phyloP scores from a whole-genome alignment of 2,329 filamentous ascomycete species.

The Pyricularia grisea region DNA sequence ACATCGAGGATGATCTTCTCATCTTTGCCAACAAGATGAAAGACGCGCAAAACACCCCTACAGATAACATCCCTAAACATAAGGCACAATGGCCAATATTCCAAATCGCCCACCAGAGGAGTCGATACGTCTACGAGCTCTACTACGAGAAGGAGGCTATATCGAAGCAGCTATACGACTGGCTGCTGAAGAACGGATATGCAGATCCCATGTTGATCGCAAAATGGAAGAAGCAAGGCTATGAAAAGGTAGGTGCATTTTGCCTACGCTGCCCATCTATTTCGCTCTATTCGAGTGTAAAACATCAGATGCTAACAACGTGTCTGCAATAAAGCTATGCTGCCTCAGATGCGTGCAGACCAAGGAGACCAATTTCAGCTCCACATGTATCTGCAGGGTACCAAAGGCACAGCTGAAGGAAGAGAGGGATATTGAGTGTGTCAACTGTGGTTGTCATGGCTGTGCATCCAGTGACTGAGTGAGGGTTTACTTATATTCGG shows the following conservation, averaged over 20 bases:
- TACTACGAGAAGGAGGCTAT: constrained; percentile 99
- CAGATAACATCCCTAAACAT: constrained; percentile 69
- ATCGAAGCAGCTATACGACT: constrained; percentile 85
- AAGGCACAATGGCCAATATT: constrained; percentile 97
- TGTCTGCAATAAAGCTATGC: constrained; percentile 54
- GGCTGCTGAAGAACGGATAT: constrained; percentile 92
- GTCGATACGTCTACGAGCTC: constrained; percentile 89
- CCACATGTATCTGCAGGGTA: constrained; percentile 93
- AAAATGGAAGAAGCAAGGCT: constrained; percentile 99
- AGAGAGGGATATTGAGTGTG: constrained; percentile 82
- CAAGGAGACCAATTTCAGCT: constrained; percentile 99
- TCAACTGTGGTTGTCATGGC: constrained; percentile 88
- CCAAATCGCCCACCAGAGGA: constrained; percentile 89
- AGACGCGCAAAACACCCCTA: constrained; percentile 85
- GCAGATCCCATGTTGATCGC: constrained; percentile 93
- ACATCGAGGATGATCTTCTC: constrained; percentile 79
- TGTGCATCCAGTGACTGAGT: constrained; percentile 80
- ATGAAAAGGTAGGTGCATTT: constrained; percentile 68
- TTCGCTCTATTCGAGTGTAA: neutral
- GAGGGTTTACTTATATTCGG: constrained; percentile 10
- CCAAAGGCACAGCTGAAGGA: constrained; percentile 85
- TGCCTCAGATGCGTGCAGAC: constrained; percentile 95
- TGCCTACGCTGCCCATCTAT: neutral
- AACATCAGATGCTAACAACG: neutral
- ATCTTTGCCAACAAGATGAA: constrained; percentile 90